Percentiles rank a stretch among this genome's conserved stretches.
Evolutionary conservation across 371 early-diverging fungal species (phyloP).

Genomic region (Basidiobolus meristosporus): DNA sequence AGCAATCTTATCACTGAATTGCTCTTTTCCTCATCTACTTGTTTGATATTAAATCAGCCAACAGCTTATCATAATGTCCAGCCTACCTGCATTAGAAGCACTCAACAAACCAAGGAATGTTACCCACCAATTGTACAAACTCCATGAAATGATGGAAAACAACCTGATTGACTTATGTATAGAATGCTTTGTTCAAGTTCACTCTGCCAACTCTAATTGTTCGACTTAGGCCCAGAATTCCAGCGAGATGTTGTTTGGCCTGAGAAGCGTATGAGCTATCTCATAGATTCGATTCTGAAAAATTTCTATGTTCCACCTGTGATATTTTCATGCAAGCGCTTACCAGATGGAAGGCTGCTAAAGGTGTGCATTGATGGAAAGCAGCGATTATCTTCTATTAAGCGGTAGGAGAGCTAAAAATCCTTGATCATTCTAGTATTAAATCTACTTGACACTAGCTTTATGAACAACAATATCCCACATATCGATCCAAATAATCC

Average conservation of each 20-base stretch:
- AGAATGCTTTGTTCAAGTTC: background rate
- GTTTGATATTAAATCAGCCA: too few species aligned
- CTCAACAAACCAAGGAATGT: conserved; percentile 6
- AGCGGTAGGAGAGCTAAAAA: too few species aligned
- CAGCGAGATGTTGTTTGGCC: background rate
- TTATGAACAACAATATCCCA: conserved; percentile 6
- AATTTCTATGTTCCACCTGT: conserved; percentile 6
- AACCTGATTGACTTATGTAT: conserved; percentile 4
- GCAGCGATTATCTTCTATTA: conserved; percentile 3
- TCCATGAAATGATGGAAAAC: conserved; percentile 5
- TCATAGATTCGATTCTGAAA: conserved; percentile 5
- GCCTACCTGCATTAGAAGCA: conserved; percentile 1
- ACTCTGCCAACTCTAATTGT: background rate
- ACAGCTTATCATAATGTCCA: too few species aligned
- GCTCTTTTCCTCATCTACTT: too few species aligned
- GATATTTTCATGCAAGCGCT: conserved; percentile 5
- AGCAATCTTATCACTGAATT: too few species aligned
- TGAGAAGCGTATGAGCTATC: conserved; percentile 2
- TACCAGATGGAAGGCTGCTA: conserved; percentile 5
- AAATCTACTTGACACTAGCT: too few species aligned
- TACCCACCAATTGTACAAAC: conserved; percentile 5
- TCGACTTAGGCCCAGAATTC: background rate
- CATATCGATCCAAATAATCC: conserved; percentile 3
- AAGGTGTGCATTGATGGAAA: conserved; percentile 6
- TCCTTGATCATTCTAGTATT: too few species aligned